A percentile compares a stretch with the other conserved stretches of the same genome.
Conservation (phyloP, 1,139 yeast species). For the Meyerozyma athensensis region DNA sequence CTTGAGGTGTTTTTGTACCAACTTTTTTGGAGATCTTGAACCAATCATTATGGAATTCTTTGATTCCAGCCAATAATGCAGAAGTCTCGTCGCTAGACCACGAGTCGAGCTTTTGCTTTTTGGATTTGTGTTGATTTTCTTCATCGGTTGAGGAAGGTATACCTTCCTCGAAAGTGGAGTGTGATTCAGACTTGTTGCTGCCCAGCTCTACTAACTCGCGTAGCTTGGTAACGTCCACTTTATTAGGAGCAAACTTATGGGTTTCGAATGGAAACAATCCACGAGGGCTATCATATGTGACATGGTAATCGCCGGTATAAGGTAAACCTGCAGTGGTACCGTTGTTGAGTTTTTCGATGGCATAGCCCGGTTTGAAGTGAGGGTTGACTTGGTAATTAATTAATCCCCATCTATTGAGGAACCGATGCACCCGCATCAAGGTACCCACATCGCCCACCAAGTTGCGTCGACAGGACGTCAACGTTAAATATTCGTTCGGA, state of each 20-base stretch:
- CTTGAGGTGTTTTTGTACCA: constrained; percentile 65
- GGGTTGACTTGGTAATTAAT: constrained; percentile 89
- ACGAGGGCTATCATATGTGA: constrained; percentile 84
- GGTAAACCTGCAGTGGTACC: constrained; percentile 50
- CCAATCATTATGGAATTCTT: constrained; percentile 67
- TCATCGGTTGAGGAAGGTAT: no score
- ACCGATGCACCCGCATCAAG: constrained; percentile 82
- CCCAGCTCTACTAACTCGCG: constrained; percentile 40
- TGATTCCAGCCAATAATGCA: constrained; percentile 57
- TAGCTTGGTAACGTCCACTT: constrained; percentile 52
- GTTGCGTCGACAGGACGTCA: constrained; percentile 92
- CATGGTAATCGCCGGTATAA: constrained; percentile 62
- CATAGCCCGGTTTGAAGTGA: constrained; percentile 58
- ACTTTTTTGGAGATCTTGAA: constrained; percentile 60
- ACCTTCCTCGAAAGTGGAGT: constrained; percentile 1
- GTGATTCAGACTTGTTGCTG: background rate
- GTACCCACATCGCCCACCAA: constrained; percentile 96
- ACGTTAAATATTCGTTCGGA: constrained; percentile 88
- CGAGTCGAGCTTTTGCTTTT: constrained; percentile 44
- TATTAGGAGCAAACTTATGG: constrained; percentile 51
- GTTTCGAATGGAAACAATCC: constrained; percentile 93
- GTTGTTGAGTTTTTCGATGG: constrained; percentile 53
- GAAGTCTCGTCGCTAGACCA: constrained; percentile 67
- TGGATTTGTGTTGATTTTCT: no score
- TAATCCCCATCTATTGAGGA: constrained; percentile 92